Conservation (phyloP, 2,329 filamentous ascomycete species). For the Lasiodiplodia hormozganensis region DNA sequence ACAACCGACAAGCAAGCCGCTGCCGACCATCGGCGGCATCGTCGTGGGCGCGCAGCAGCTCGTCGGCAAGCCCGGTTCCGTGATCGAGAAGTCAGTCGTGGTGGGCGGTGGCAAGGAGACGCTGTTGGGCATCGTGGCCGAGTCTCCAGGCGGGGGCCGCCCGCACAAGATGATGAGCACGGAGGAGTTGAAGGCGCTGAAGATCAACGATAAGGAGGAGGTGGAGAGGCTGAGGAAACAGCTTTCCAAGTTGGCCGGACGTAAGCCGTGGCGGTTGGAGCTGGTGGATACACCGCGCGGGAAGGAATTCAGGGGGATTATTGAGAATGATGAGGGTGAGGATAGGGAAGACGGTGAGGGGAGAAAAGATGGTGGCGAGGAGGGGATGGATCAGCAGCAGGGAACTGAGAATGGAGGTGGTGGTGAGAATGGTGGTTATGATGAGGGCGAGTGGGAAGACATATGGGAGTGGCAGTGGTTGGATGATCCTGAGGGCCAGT, state of each 20-base stretch:
- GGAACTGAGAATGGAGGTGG: slow-evolving; percentile 29
- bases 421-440: background rate
- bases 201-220: slow-evolving; percentile 66
- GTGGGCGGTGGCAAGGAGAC: slow-evolving; percentile 61
- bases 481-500: background rate
- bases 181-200: slow-evolving; percentile 72
- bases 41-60: slow-evolving; percentile 64
- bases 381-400: slow-evolving; percentile 55
- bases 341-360: slow-evolving; percentile 39
- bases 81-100: slow-evolving; percentile 61
- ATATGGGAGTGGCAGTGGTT: slow-evolving; percentile 1
- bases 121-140: slow-evolving; percentile 59
- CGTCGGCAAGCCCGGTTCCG: slow-evolving; percentile 62
- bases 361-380: slow-evolving; percentile 33
- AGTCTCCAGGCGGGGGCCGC: slow-evolving; percentile 65
- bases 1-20: slow-evolving; percentile 43
- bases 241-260: slow-evolving; percentile 71
- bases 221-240: slow-evolving; percentile 74
- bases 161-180: slow-evolving; percentile 62
- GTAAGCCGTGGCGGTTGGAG: slow-evolving; percentile 80
- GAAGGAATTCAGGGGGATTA: slow-evolving; percentile 72
- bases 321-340: slow-evolving; percentile 66
- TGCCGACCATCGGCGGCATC: slow-evolving; percentile 62
- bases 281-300: slow-evolving; percentile 73
- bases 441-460: background rate